Base-by-base conservation (phyloP, 371 early-diverging fungal genomes). In the Lichtheimia corymbifera region DNA sequence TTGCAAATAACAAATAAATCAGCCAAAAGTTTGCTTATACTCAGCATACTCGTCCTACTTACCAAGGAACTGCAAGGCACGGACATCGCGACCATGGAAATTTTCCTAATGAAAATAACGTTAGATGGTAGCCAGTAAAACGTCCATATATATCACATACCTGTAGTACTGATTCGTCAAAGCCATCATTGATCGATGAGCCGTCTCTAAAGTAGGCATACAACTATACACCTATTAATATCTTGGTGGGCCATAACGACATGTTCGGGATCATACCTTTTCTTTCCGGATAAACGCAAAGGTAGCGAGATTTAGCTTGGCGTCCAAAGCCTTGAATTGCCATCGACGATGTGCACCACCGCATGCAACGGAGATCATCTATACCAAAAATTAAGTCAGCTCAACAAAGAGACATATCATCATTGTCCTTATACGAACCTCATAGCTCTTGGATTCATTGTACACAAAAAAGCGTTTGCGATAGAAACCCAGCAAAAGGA, bases 391-490 rank as follows among this genome's bases (percentile, higher is more conserved):
- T 35, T 35, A 55, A 50, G 22, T 15, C 5, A 41, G 11, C 11
- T 35, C 2, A 18, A 7, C 28, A 42, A 22, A 15, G 1, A 11
- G 1, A 41, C 12, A 18, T 18, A 28, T 55, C 43, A 4, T 13
- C 42, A 22, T 11, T 51, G 11, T 9, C 35, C 35, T 11, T 35
- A 35, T n/a, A 22, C 28, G 12, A 53, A 83, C 81, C 75, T 86
- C 83, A 64, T 82, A 89, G 47, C 83, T 82, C 63, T 88, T 89
- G 14, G 79, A 72, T 65, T 88, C 88, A 61, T 91, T 89, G 62
- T 86, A 89, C 0, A 88, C 83, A 68, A 90, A 90, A 58, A 88
- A 85, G 30, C 84, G 67, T 60, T 90, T 89, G 50, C 87, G 76
- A 59, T 82, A 91, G 64, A 91, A 91, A 0, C 91, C 91, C 11